Percentiles rank a stretch among this genome's conserved stretches.
Conservation (phyloP, 768 basidiomycete species). For the Xanthoconium stramineum region DNA sequence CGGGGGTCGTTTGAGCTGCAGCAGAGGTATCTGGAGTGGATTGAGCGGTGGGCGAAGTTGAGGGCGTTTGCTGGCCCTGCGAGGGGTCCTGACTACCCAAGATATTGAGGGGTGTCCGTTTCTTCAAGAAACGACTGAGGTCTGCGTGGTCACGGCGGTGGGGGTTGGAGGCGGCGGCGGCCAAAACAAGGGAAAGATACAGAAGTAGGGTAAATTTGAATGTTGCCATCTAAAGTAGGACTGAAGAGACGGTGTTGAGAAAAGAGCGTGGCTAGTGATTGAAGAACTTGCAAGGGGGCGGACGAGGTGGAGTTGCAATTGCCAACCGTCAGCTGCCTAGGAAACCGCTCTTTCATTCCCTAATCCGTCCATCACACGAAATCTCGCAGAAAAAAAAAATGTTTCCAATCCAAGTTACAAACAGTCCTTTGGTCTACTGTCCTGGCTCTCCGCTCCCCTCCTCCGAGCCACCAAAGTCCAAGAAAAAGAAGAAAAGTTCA, state of each 20-base stretch:
- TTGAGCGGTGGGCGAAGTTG: constrained; percentile 25
- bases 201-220: constrained; percentile 63
- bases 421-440: neutral
- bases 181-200: constrained; percentile 53
- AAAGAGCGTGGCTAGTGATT: neutral
- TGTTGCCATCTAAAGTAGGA: constrained; percentile 43
- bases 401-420: neutral
- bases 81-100: neutral
- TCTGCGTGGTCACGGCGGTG: constrained; percentile 54
- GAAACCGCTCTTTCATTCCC: constrained; percentile 9
- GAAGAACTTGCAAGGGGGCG: neutral
- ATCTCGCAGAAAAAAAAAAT: neutral
- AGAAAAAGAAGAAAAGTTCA: neutral
- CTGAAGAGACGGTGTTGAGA: neutral
- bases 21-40: constrained; percentile 12
- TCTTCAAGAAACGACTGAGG: constrained; percentile 67
- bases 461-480: constrained; percentile 8
- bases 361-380: constrained; percentile 5
- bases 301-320: neutral
- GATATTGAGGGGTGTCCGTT: constrained; percentile 42
- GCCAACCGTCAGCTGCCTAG: constrained; percentile 23
- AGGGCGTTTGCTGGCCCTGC: constrained; percentile 4
- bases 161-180: constrained; percentile 45
- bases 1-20: constrained; percentile 10
- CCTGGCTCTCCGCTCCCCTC: neutral